Percentiles rank a stretch among this genome's conserved stretches.
Conservation (phyloP, 192 early-diverging fungal genomes). For the Umbelopsis ramanniana region DNA sequence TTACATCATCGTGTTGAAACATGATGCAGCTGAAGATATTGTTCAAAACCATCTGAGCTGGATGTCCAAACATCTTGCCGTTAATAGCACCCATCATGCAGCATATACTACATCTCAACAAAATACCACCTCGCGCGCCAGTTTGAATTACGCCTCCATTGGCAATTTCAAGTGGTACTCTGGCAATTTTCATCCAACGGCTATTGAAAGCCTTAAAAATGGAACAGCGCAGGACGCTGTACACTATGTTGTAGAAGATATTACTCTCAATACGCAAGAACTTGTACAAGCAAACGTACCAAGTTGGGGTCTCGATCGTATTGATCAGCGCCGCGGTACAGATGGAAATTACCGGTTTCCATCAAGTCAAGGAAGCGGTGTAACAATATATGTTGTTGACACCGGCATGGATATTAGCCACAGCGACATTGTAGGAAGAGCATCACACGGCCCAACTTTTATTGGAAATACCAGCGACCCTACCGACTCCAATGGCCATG, state of each 20-base stretch:
- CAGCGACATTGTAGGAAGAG: constrained; percentile 56
- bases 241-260: constrained; percentile 41
- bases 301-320: constrained; percentile 42
- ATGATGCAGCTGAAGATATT: not conserved
- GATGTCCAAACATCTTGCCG: constrained; percentile 16
- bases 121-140: not conserved
- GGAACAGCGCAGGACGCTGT: constrained; percentile 15
- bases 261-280: constrained; percentile 32
- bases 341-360: constrained; percentile 35
- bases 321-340: constrained; percentile 38
- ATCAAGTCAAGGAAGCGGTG: constrained; percentile 57
- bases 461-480: constrained; percentile 39
- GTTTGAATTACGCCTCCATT: constrained; percentile 25
- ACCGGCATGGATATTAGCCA: constrained; percentile 62
- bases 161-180: constrained; percentile 42
- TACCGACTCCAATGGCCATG: constrained; percentile 56
- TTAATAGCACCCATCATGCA: not conserved
- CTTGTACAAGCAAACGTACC: constrained; percentile 34
- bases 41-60: constrained; percentile 31
- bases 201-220: constrained; percentile 18
- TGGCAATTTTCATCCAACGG: constrained; percentile 28
- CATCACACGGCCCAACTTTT: constrained; percentile 46
- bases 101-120: not conserved
- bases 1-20: constrained; percentile 41
- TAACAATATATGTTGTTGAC: constrained; percentile 94